These are phyloP conservation scores for Bretschneidera sinensis DNA, from an alignment of 345 rosid species.

Conservation along the genomic window DNA sequence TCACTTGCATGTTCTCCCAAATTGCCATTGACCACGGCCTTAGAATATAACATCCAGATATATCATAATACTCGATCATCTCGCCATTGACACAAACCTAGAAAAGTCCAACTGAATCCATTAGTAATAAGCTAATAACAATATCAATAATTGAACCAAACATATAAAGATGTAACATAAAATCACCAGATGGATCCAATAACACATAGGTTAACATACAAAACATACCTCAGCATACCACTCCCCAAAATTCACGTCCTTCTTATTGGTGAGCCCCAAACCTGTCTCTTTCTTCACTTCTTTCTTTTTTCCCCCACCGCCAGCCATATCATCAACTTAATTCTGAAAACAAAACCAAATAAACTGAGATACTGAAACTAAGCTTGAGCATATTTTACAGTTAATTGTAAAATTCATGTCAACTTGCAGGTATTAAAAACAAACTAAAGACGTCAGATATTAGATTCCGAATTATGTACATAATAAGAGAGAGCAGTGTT, in stretches of 20 bases:
- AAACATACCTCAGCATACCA: conserved; percentile 87
- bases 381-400: too few relatives aligned
- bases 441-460: too few relatives aligned
- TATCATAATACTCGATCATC: conserved; percentile 96
- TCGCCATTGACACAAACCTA: conserved; percentile 88
- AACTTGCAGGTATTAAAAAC: too few relatives aligned
- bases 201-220: not conserved
- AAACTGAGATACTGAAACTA: too few relatives aligned
- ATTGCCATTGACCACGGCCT: conserved; percentile 97
- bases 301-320: conserved; percentile 72
- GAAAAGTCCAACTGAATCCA: conserved; percentile 9
- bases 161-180: too few relatives aligned
- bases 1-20: conserved; percentile 94
- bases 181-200: not conserved
- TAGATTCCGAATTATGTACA: too few relatives aligned
- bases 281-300: conserved; percentile 96
- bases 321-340: conserved; percentile 22
- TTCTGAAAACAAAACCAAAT: too few relatives aligned
- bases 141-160: not conserved
- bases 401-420: too few relatives aligned
- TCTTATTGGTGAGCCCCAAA: conserved; percentile 69
- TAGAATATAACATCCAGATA: conserved; percentile 92
- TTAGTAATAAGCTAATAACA: not conserved
- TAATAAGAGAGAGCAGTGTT: too few relatives aligned
- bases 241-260: conserved; percentile 91